Percentiles rank a stretch among this genome's conserved stretches.
phyloP scores from a whole-genome alignment of 257 asterid species.

The Solanum pennellii region DNA sequence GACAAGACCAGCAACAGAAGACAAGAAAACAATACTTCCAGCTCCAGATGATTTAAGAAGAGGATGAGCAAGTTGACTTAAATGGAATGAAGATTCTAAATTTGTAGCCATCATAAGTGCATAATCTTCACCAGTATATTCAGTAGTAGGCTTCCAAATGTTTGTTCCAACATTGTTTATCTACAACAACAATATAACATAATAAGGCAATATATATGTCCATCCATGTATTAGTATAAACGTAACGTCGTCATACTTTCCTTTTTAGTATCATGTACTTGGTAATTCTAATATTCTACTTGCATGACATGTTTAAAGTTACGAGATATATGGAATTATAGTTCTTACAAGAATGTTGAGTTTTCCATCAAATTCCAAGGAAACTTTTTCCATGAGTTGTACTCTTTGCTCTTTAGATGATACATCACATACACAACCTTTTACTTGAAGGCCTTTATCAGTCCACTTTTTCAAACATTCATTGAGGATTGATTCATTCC shows the following conservation, averaged over 20 bases:
- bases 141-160: slow-evolving; percentile 67
- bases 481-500: slow-evolving; percentile 24
- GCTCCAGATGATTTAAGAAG: slow-evolving; percentile 54
- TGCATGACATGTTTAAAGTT: too few relatives aligned
- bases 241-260: neutral
- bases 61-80: slow-evolving; percentile 77
- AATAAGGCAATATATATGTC: too few relatives aligned
- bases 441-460: slow-evolving; percentile 45
- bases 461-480: slow-evolving; percentile 46
- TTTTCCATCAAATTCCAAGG: slow-evolving; percentile 39
- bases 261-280: neutral
- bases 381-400: slow-evolving; percentile 29
- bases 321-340: too few relatives aligned
- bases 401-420: slow-evolving; percentile 27
- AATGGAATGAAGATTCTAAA: slow-evolving; percentile 80
- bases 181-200: slow-evolving; percentile 13
- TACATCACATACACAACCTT: slow-evolving; percentile 39
- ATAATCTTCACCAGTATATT: slow-evolving; percentile 68
- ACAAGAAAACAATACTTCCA: slow-evolving; percentile 58
- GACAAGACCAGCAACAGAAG: slow-evolving; percentile 74
- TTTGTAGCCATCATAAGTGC: slow-evolving; percentile 62
- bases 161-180: slow-evolving; percentile 89
- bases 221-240: too few relatives aligned
- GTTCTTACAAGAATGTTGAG: slow-evolving; percentile 44
- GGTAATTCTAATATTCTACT: too few relatives aligned